Percentiles rank a stretch among this genome's conserved stretches.
Evolutionary conservation across 1,284 basidiomycete genomes (phyloP).

Genomic region (Papiliotrema fonsecae): DNA sequence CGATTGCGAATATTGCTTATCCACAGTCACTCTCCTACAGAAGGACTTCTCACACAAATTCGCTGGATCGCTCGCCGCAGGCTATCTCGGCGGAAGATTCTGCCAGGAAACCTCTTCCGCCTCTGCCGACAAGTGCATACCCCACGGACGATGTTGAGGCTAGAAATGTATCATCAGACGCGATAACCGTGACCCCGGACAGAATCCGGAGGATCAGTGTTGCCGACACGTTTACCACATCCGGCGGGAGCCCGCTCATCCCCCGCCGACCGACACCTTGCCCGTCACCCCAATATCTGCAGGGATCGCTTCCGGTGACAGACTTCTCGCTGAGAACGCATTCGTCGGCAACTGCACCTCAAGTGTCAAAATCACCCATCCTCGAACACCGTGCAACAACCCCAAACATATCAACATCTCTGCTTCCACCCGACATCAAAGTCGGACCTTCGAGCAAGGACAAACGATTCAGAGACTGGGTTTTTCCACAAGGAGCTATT

Average conservation of each 20-base stretch:
- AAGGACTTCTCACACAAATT: too few relatives aligned
- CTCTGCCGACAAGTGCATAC: too few relatives aligned
- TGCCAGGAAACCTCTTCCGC: too few relatives aligned
- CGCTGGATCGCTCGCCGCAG: too few relatives aligned
- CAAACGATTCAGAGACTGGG: constrained; percentile 4
- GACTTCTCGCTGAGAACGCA: not conserved
- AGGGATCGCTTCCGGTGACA: not conserved
- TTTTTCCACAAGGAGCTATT: too few relatives aligned
- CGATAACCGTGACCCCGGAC: not conserved
- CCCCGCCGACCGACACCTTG: not conserved
- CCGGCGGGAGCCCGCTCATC: constrained; percentile 1
- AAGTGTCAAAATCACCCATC: not conserved
- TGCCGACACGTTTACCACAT: not conserved
- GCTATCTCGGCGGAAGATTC: too few relatives aligned
- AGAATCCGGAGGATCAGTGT: not conserved
- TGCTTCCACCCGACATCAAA: not conserved
- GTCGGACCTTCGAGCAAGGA: not conserved
- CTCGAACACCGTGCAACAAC: too few relatives aligned
- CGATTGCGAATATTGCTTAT: too few relatives aligned
- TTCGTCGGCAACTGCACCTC: not conserved
- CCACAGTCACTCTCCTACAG: too few relatives aligned
- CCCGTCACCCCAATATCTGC: not conserved
- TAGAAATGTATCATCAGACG: too few relatives aligned
- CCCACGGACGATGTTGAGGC: too few relatives aligned
- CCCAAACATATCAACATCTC: not conserved